Evolutionary conservation across 768 basidiomycete genomes (phyloP), one percentile per base, ranked within the genome.

Genomic region (Solioccasus polychromus): DNA sequence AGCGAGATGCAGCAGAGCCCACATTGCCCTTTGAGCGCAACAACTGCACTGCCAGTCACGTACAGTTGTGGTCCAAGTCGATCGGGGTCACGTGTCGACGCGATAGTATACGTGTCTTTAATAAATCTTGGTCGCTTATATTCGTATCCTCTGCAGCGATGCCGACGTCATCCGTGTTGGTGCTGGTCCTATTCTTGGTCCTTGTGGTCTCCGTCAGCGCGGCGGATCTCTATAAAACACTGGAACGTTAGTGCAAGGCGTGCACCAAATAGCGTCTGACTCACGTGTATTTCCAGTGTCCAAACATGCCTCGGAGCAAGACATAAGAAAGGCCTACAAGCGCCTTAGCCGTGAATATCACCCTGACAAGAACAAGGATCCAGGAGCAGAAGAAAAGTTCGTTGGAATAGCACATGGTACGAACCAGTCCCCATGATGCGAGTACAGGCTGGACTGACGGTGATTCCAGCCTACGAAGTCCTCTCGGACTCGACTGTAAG

Each of bases 301-400:
- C 57, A 81, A 71, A 54, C 84, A 88, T 35, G 91, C 92, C 12
- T 85, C 85, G 29, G 89, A 93, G 35, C 82, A 81, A 60, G 92
- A 95, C 59, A 91, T 97, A 62, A 80, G 87, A 66, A 85, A 88
- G 53, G 91, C 93, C 3, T 97, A 96, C 71, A 92, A 92, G 66
- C 83, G 81, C 56, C 73, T 94, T 15, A 91, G 90, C 64, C 82
- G 82, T 58, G 90, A 84, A 69, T 92, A 78, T 45, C 94, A 98
- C 60, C 95, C 95, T 0, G 95, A 99, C 74, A 96, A 95, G 74
- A 96, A 94, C 68, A 86, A 85, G 58, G 88, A 88, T 14, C 77
- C 83, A 44, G 83, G 72, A 3, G 88, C 92, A 11, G 85, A 92
- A 59, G 79, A 79, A 44, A 86, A 77, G 61, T 98, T 98, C 63